These are phyloP conservation scores for Dichotomocladium elegans DNA, from an alignment of 371 early-diverging fungal species.

Conservation along the genomic window DNA sequence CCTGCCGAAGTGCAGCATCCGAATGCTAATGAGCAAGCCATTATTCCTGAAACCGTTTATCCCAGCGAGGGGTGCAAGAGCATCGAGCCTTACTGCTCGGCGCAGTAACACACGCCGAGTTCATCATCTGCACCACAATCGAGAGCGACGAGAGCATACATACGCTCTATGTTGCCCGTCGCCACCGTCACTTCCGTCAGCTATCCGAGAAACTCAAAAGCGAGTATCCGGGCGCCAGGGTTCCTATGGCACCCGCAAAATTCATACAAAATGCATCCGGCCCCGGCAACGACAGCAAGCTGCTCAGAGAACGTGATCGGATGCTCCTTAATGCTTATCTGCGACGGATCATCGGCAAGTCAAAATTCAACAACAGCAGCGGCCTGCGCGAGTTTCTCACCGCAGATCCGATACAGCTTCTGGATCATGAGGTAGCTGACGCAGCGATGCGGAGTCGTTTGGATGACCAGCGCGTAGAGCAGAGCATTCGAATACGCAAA, in stretches of 20 bases:
- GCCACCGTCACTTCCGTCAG: constrained; percentile 39
- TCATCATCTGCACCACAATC: constrained; percentile 27
- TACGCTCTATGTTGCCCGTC: constrained; percentile 35
- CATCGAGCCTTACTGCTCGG: constrained; percentile 14
- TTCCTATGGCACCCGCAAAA: constrained; percentile 27
- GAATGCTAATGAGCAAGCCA: no score
- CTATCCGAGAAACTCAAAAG: constrained; percentile 29
- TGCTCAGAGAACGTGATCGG: constrained; percentile 55
- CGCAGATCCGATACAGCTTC: constrained; percentile 38
- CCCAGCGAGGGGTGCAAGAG: constrained; percentile 15
- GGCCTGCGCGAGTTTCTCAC: constrained; percentile 45
- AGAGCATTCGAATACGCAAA: constrained; percentile 39
- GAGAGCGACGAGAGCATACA: constrained; percentile 5
- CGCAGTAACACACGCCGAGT: constrained; percentile 25
- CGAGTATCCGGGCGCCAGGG: constrained; percentile 22
- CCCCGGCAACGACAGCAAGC: constrained; percentile 1
- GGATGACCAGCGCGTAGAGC: constrained; percentile 42
- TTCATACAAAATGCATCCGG: neutral
- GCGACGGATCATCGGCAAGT: constrained; percentile 33
- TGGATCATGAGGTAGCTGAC: constrained; percentile 40
- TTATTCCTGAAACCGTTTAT: no score
- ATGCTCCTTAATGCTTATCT: constrained; percentile 47
- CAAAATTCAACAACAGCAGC: constrained; percentile 31
- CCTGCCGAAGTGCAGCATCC: no score
- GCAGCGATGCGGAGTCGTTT: constrained; percentile 27